phyloP scores from a whole-genome alignment of 768 basidiomycete genomes.

The Ramaria rubella region DNA sequence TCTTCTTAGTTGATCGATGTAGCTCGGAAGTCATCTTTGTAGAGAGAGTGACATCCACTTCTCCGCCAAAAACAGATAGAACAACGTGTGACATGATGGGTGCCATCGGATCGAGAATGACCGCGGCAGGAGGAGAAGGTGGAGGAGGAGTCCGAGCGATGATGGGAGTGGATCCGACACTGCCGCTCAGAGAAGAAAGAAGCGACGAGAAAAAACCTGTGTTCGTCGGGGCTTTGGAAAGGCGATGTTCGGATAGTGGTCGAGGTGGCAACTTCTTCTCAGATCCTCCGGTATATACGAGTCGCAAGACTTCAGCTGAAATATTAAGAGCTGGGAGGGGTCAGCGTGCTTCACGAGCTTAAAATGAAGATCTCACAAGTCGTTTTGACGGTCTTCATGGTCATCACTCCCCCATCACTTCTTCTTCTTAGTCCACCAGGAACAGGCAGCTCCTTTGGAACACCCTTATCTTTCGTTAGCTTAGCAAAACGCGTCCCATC shows the following conservation, averaged over 20 bases:
- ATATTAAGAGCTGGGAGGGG: conserved; percentile 65
- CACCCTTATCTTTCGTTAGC: conserved; percentile 55
- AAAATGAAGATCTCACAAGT: conserved; percentile 42
- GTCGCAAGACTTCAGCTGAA: conserved; percentile 72
- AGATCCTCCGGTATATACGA: conserved; percentile 62
- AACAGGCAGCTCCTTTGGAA: conserved; percentile 43
- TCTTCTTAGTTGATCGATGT: conserved; percentile 90
- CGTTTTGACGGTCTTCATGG: conserved; percentile 52
- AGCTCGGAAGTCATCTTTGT: conserved; percentile 68
- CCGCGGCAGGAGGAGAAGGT: conserved; percentile 26
- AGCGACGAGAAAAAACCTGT: conserved; percentile 36
- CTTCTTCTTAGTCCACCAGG: conserved; percentile 50
- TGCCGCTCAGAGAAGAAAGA: conserved; percentile 29
- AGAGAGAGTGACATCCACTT: conserved; percentile 57
- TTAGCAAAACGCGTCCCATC: conserved; percentile 68
- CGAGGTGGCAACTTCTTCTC: conserved; percentile 42
- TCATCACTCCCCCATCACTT: conserved; percentile 62
- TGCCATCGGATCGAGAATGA: conserved; percentile 22
- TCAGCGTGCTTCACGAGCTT: conserved; percentile 6
- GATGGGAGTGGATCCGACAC: conserved; percentile 20
- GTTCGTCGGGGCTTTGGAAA: conserved; percentile 19
- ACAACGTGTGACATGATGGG: conserved; percentile 49
- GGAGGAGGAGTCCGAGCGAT: conserved; percentile 30
- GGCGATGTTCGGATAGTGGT: neutral
- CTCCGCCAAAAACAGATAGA: conserved; percentile 59